Evolutionary conservation across 345 rosid genomes (phyloP).

Genomic region (Eucalyptus tenuipes): DNA sequence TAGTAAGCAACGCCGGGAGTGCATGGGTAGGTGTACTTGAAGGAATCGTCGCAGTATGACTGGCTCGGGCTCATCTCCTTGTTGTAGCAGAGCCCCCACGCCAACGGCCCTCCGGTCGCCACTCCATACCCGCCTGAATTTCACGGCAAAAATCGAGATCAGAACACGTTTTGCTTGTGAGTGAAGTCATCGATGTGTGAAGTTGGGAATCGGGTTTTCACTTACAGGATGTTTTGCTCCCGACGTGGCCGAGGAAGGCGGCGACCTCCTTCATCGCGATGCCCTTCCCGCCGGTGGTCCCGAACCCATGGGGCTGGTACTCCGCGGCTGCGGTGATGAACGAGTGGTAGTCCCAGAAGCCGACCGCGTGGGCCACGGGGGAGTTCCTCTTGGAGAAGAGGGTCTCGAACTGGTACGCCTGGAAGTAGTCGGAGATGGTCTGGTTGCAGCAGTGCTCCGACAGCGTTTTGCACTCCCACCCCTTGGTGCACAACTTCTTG

Average conservation of each 20-base stretch:
- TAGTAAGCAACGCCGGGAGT: slow-evolving; percentile 69
- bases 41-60: slow-evolving; percentile 61
- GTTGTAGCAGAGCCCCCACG: slow-evolving; percentile 89
- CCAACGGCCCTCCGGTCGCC: slow-evolving; percentile 84
- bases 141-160: background rate
- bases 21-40: slow-evolving; percentile 62
- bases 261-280: slow-evolving; percentile 52
- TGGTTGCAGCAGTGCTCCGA: slow-evolving; percentile 63
- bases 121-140: slow-evolving; percentile 83
- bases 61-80: slow-evolving; percentile 84
- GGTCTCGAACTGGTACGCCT: slow-evolving; percentile 69
- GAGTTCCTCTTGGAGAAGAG: slow-evolving; percentile 56
- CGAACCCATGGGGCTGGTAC: slow-evolving; percentile 65
- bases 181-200: background rate
- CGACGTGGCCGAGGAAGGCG: slow-evolving; percentile 76
- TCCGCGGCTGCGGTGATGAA: slow-evolving; percentile 55
- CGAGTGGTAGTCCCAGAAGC: slow-evolving; percentile 71
- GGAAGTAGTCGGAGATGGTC: slow-evolving; percentile 53
- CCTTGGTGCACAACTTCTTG: slow-evolving; percentile 51
- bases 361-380: slow-evolving; percentile 67
- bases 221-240: slow-evolving; percentile 77
- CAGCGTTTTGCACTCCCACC: slow-evolving; percentile 72
- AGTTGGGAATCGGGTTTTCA: background rate
- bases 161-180: background rate
- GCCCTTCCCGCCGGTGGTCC: slow-evolving; percentile 53